Conservation (phyloP, 306 rosid genomes). For the Mimosa pudica region DNA sequence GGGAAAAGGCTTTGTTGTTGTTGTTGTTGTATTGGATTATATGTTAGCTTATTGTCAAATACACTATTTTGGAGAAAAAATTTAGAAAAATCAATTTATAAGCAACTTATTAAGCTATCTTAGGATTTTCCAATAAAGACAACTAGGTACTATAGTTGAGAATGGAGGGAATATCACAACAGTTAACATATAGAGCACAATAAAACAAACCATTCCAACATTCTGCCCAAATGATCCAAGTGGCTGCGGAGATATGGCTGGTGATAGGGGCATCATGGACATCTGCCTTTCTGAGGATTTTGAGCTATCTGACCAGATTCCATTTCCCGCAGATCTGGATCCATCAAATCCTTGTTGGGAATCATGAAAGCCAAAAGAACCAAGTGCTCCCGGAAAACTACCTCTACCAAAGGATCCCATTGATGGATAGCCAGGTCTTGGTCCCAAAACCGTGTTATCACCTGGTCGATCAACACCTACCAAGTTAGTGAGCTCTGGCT, state of each 20-base stretch:
- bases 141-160: no score
- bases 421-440: conserved; percentile 74
- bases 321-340: conserved; percentile 68
- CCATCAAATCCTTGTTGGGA: conserved; percentile 79
- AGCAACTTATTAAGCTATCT: no score
- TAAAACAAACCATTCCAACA: conserved; percentile 78
- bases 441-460: conserved; percentile 75
- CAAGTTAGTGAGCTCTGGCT: conserved; percentile 71
- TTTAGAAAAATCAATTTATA: no score
- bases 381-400: conserved; percentile 62
- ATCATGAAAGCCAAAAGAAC: conserved; percentile 70
- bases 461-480: conserved; percentile 73
- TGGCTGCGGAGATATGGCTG: conserved; percentile 80
- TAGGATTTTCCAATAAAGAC: no score
- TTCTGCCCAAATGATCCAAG: conserved; percentile 71
- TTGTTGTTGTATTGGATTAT: no score
- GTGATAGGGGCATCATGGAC: conserved; percentile 64
- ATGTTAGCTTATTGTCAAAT: no score
- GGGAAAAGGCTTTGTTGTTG: no score
- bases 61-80: no score
- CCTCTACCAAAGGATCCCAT: conserved; percentile 75
- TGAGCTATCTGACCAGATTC: conserved; percentile 79
- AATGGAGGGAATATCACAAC: neutral
- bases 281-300: conserved; percentile 73
- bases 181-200: conserved; percentile 30